phyloP scores from a whole-genome alignment of 208 protist species.

The Leishmania guyanensis region DNA sequence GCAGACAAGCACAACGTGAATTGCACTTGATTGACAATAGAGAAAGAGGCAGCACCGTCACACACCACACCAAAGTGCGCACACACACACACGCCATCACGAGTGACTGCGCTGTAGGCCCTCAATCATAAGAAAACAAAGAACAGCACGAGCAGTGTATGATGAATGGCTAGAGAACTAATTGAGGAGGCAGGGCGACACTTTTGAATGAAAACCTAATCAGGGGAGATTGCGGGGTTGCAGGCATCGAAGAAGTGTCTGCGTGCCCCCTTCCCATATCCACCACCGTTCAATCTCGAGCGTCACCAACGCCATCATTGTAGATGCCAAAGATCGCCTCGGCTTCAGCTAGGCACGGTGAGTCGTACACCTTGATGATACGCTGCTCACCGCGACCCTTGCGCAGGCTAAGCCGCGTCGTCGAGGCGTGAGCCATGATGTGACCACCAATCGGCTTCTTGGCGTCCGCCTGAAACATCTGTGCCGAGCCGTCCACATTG shows the following conservation, averaged over 20 bases:
- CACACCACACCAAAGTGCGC: background rate
- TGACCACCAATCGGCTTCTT: conserved; percentile 99
- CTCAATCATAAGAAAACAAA: background rate
- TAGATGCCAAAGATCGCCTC: conserved; percentile 98
- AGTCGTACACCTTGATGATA: conserved; percentile 99
- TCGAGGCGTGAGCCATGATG: conserved; percentile 99
- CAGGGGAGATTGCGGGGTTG: background rate
- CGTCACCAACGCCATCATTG: conserved; percentile 96
- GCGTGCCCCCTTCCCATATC: too few species aligned
- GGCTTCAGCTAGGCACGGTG: conserved; percentile 98
- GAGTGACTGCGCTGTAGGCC: background rate
- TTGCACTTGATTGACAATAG: background rate
- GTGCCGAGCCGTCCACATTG: conserved; percentile 95
- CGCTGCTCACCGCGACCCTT: conserved; percentile 99
- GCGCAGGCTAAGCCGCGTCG: conserved; percentile 97
- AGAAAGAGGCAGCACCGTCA: background rate
- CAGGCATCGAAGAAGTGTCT: background rate
- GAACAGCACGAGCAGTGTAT: background rate
- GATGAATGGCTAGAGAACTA: background rate
- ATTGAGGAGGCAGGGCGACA: background rate
- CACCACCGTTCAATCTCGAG: conserved; percentile 82
- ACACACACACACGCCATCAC: background rate
- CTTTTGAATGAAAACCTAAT: background rate
- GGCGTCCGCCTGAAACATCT: conserved; percentile 97
- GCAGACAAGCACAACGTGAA: background rate